phyloP scores from a whole-genome alignment of 768 basidiomycete species.

The Russula sp. region DNA sequence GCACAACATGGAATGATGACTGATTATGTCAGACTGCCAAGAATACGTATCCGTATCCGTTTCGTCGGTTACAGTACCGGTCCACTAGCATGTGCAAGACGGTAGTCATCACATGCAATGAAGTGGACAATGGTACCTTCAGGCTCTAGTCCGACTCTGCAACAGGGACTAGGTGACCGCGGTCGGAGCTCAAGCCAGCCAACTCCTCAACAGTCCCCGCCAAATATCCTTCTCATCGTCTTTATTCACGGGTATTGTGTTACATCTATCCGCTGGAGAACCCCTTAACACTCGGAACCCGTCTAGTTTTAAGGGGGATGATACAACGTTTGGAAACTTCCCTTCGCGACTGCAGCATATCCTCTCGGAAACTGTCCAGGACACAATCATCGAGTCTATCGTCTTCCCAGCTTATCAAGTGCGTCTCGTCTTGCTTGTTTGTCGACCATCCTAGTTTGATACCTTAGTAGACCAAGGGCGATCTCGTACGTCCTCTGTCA shows the following conservation, averaged over 20 bases:
- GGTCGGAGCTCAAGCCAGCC: not conserved
- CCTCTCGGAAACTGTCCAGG: slow-evolving; percentile 55
- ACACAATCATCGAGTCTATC: slow-evolving; percentile 60
- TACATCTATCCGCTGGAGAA: slow-evolving; percentile 23
- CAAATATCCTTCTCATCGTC: slow-evolving; percentile 55
- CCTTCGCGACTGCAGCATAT: slow-evolving; percentile 76
- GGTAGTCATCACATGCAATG: not conserved
- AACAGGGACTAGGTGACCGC: not conserved
- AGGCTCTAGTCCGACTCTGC: not conserved
- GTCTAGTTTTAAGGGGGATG: slow-evolving; percentile 50
- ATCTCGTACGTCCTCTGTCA: slow-evolving; percentile 52
- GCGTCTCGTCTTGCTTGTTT: slow-evolving; percentile 20
- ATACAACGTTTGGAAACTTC: slow-evolving; percentile 71
- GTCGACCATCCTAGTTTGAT: slow-evolving; percentile 1
- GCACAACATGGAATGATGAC: no score
- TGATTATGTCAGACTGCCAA: not conserved
- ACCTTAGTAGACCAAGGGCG: slow-evolving; percentile 70
- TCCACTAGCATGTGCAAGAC: not conserved
- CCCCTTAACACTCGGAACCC: not conserved
- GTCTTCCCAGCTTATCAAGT: slow-evolving; percentile 91
- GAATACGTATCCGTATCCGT: not conserved
- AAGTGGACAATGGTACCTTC: not conserved
- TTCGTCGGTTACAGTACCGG: not conserved
- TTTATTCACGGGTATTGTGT: slow-evolving; percentile 70
- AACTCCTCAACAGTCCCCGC: slow-evolving; percentile 20